Evolutionary conservation across 148 eudicot genomes (phyloP), one percentile per base, ranked within the genome.

Genomic region (Cornus suecica): DNA sequence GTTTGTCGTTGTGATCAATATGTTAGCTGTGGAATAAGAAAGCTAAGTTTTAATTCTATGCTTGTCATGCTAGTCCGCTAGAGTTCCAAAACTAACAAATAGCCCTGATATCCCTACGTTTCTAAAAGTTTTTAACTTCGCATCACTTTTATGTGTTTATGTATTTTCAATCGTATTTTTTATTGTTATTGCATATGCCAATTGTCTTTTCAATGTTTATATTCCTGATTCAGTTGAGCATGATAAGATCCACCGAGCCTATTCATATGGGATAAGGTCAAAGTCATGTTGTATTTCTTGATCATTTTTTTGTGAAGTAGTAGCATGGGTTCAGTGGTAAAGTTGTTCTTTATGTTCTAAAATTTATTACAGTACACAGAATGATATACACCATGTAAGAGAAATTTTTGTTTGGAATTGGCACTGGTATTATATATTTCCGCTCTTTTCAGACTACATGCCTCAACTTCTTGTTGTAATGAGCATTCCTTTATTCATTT

Each of bases 1-100:
- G 56, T 54, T 48, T 75, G 13, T 63, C n/a, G 22, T 30, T 45
- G 34, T 71, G 79, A 70, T 65, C 72, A 66, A 69, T 64, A 22
- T 23, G 37, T 37, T 58, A 30, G 27, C 10, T 31, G 25, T 45
- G 67, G 20, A 23, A 32, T 48, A 14, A 4, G 2, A 29, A 29
- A 8, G 56, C 37, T 31, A 23, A 6, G 15, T 22, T 67, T 60
- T 60, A 62, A 6, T 61, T 69, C 37, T 23, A 42, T 37, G 32
- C 61, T 25, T 23, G 41, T 26, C 27, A 63, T 62, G 27, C 37
- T 70, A 25, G 54, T 13, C 3, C 66, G 7, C 30, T 32, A 30
- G 80, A 54, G 67, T 16, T 66, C 32, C n/a, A 56, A 29, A 14
- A 23, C 32, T 26, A 22, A 23, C 42, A 65, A 75, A 71, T 25